phyloP scores from a whole-genome alignment of 2,329 filamentous ascomycete species.

The Fusarium illudens region DNA sequence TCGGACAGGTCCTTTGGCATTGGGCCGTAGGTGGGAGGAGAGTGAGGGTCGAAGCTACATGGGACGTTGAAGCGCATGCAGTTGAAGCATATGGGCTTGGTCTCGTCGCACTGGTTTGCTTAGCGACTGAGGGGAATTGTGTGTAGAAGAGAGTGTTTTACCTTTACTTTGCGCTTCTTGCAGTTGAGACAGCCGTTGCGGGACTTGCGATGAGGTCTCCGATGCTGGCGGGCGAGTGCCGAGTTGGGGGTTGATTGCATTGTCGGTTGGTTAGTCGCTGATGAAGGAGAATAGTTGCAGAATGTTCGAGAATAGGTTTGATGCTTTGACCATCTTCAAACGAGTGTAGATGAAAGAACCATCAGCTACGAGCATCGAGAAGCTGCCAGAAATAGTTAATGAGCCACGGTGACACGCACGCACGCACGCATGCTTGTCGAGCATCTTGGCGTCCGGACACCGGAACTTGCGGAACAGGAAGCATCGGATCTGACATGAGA shows the following conservation, averaged over 20 bases:
- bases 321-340: neutral
- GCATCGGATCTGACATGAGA: neutral
- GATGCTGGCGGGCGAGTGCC: neutral
- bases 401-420: neutral
- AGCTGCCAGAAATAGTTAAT: neutral
- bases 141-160: neutral
- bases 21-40: neutral
- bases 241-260: neutral
- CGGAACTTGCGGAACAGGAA: neutral
- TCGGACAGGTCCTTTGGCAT: neutral
- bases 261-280: neutral
- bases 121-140: neutral
- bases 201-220: neutral
- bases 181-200: neutral
- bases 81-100: constrained; percentile 3
- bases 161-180: constrained; percentile 3
- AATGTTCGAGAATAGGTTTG: neutral
- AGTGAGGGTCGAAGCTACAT: neutral
- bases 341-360: neutral
- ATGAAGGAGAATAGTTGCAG: neutral
- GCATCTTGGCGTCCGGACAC: neutral
- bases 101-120: neutral
- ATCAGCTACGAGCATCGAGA: neutral
- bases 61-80: neutral
- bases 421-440: too few relatives aligned